Percentiles rank a stretch among this genome's conserved stretches.
These are phyloP conservation scores for Solanum rostratum DNA, from an alignment of 257 asterid genomes.

Conservation along the genomic window DNA sequence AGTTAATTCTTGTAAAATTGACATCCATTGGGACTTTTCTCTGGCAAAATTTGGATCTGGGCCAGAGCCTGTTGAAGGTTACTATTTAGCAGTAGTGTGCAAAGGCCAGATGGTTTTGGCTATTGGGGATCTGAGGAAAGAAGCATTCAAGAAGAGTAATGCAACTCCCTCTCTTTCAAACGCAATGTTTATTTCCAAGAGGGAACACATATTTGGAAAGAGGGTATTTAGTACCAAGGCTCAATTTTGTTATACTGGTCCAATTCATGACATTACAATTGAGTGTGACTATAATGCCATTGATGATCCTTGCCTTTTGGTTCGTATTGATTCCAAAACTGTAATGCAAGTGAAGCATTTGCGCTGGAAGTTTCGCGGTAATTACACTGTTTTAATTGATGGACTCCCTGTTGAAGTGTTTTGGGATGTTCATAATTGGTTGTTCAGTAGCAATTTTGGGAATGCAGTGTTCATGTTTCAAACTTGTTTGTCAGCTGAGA, in stretches of 20 bases:
- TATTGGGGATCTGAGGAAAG: conserved; percentile 74
- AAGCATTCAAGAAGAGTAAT: conserved; percentile 70
- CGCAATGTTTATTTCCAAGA: conserved; percentile 54
- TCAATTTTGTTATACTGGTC: conserved; percentile 57
- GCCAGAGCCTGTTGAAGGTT: conserved; percentile 79
- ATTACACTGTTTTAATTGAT: conserved; percentile 55
- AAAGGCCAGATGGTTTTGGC: conserved; percentile 54
- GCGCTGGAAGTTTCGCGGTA: conserved; percentile 83
- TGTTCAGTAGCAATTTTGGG: conserved; percentile 54
- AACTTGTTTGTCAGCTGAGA: conserved; percentile 52
- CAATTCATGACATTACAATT: conserved; percentile 57
- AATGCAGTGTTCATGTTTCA: conserved; percentile 75
- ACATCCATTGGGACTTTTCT: conserved; percentile 75
- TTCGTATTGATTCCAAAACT: conserved; percentile 49
- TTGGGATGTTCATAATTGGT: conserved; percentile 92
- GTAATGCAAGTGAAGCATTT: conserved; percentile 73
- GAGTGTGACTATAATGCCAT: conserved; percentile 45
- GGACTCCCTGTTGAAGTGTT: conserved; percentile 77
- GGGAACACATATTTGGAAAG: conserved; percentile 67
- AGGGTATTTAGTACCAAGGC: conserved; percentile 55
- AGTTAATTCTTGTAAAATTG: conserved; percentile 44
- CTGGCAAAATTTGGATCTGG: conserved; percentile 72
- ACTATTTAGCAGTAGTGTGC: conserved; percentile 56
- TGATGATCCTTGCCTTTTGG: conserved; percentile 49
- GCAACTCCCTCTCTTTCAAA: conserved; percentile 26